Percentiles rank a stretch among this genome's conserved stretches.
Conservation (phyloP, 768 basidiomycete species). For the Mycena crocata region DNA sequence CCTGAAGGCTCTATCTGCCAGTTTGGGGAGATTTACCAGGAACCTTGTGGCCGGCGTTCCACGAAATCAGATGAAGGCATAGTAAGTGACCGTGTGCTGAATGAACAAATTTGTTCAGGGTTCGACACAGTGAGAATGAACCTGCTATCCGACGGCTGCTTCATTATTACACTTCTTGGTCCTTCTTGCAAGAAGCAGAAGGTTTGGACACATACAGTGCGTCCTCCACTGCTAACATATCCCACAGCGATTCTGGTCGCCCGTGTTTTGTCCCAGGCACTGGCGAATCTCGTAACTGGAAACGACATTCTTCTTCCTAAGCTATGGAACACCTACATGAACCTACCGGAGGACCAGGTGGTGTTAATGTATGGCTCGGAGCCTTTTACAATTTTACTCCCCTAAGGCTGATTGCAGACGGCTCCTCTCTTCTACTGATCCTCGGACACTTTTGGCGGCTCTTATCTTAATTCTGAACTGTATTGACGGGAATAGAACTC, state of each 20-base stretch:
- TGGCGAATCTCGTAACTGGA: slow-evolving; percentile 87
- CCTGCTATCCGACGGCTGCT: slow-evolving; percentile 74
- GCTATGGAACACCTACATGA: slow-evolving; percentile 75
- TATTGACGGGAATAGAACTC: slow-evolving; percentile 63
- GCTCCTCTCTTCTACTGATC: slow-evolving; percentile 73
- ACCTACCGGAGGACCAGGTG: slow-evolving; percentile 76
- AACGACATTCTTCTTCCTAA: slow-evolving; percentile 68
- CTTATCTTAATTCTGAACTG: slow-evolving; percentile 82
- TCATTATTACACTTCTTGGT: slow-evolving; percentile 83
- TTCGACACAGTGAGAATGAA: slow-evolving; percentile 70
- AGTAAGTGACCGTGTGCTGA: slow-evolving; percentile 61
- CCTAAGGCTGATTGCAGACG: slow-evolving; percentile 54
- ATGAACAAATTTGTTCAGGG: slow-evolving; percentile 6
- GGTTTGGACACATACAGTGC: slow-evolving; percentile 42
- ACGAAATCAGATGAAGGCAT: slow-evolving; percentile 76
- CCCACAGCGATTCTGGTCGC: slow-evolving; percentile 71
- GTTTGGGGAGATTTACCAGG: slow-evolving; percentile 81
- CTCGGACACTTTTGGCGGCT: slow-evolving; percentile 67
- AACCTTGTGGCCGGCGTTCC: slow-evolving; percentile 85
- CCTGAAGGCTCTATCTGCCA: slow-evolving; percentile 56
- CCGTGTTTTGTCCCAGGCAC: slow-evolving; percentile 77
- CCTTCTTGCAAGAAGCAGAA: slow-evolving; percentile 68
- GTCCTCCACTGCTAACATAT: slow-evolving; percentile 8
- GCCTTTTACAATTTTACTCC: slow-evolving; percentile 31
- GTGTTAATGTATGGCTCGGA: slow-evolving; percentile 72